phyloP scores from a whole-genome alignment of 768 basidiomycete species.

The Mycena haematopus region DNA sequence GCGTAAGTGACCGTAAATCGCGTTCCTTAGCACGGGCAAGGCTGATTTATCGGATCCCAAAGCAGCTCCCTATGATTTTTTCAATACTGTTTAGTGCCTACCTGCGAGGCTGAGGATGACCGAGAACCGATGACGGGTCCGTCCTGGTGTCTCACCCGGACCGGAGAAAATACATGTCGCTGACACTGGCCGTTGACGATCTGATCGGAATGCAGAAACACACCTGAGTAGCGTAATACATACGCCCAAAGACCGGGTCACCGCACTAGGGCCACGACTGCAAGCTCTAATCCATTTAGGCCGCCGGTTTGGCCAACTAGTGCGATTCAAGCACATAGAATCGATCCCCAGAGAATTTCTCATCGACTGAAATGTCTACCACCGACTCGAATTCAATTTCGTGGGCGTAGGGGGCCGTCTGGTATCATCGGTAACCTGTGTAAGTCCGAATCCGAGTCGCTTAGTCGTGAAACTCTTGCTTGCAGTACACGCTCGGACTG shows the following conservation, averaged over 20 bases:
- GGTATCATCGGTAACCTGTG: no score
- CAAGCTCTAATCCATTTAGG: neutral
- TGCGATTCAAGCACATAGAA: neutral
- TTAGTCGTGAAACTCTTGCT: neutral
- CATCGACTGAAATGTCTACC: neutral
- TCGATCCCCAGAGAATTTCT: neutral
- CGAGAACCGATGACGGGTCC: neutral
- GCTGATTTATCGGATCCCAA: neutral
- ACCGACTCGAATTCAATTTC: no score
- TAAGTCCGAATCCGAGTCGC: neutral
- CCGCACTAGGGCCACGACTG: slow-evolving; percentile 8
- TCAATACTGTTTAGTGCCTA: neutral
- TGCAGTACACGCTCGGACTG: slow-evolving; percentile 5
- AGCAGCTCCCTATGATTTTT: neutral
- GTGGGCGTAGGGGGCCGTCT: no score
- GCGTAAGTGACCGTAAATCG: slow-evolving; percentile 16
- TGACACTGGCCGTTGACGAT: neutral
- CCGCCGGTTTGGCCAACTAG: neutral
- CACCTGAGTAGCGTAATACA: slow-evolving; percentile 3
- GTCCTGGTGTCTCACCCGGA: neutral
- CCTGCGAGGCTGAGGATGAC: neutral
- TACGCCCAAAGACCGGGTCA: neutral
- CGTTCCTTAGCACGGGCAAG: slow-evolving; percentile 2
- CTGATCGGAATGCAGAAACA: slow-evolving; percentile 18
- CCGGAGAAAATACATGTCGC: neutral